Evolutionary conservation across 2,329 filamentous ascomycete genomes (phyloP), one percentile per base, ranked within the genome.

Genomic region (Colletotrichum sp.): DNA sequence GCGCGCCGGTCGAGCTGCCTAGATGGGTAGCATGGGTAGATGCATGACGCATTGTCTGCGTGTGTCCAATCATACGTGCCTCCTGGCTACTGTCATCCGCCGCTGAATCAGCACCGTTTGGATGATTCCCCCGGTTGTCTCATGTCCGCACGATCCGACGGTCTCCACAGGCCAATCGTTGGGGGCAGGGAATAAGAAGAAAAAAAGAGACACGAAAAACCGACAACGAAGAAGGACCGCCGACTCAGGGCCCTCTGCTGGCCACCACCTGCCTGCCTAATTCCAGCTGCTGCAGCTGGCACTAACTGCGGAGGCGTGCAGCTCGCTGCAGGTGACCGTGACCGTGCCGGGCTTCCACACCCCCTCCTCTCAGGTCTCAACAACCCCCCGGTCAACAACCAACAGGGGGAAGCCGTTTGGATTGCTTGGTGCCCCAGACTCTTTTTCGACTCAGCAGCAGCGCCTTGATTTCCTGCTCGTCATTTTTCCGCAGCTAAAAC

Each of bases 401-500:
- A 65, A 69, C 70, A 74, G 70, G 74, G 74, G 44, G 64, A 69
- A 26, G 64, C 28, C 49, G 59, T 76, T 60, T 69, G 57, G 57
- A 64, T 73, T 76, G 70, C 59, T 59, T 73, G 70, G 34, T 69
- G 74, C 70, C 74, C 70, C 74, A 69, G 64, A 69, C 64, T 74
- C 65, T 52, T 63, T 63, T 66, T 52, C 63, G 36, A 49, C 34
- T 71, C 59, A 34, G 55, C 28, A 34, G 55, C 28, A 18, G 59
- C 34, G n/a, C 39, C 55, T 75, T 52, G 75, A 21, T 75, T 75
- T 67, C 49, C 52, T 70, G 65, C 76, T 72, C 60, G 74, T 71
- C 69, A 73, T 74, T 74, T 65, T 66, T 62, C 60, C 60, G 18
- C 55, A 36, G 49, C 64, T 44, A 67, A 70, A 70, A 67, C 64